Evolutionary conservation across 768 basidiomycete genomes (phyloP).

Genomic region (Hebeloma cylindrosporum): DNA sequence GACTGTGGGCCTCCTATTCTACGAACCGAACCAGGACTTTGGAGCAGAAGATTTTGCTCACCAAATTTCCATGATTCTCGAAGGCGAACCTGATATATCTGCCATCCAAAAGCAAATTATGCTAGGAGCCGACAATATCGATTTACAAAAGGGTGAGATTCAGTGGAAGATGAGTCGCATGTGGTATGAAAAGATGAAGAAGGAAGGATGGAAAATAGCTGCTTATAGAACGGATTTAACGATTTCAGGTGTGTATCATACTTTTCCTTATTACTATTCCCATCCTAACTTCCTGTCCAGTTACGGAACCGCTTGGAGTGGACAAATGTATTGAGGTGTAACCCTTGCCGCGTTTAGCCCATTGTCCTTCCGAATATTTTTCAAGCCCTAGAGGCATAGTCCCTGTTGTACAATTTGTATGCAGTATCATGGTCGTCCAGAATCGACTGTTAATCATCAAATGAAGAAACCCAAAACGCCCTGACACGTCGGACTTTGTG

Average conservation of each 20-base stretch:
- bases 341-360: too few species aligned
- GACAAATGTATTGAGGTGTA: too few species aligned
- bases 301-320: too few species aligned
- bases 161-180: conserved; percentile 18
- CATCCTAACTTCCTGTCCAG: too few species aligned
- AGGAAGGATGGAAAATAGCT: conserved; percentile 19
- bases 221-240: conserved; percentile 16
- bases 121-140: conserved; percentile 3
- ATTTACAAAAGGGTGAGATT: conserved; percentile 12
- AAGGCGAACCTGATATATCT: conserved; percentile 1
- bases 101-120: conserved; percentile 9
- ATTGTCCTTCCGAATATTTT: too few species aligned
- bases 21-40: conserved; percentile 4
- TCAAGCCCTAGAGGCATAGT: too few species aligned
- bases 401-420: too few species aligned
- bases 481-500: too few species aligned
- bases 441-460: too few species aligned
- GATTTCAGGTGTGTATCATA: conserved; percentile 8
- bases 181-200: conserved; percentile 20
- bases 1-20: conserved; percentile 14
- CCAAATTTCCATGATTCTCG: conserved; percentile 6
- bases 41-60: conserved; percentile 1
- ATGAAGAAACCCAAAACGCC: too few species aligned
- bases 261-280: too few species aligned
- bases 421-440: too few species aligned